phyloP scores from a whole-genome alignment of 2,329 filamentous ascomycete genomes.

The Keithomyces neogunnii region DNA sequence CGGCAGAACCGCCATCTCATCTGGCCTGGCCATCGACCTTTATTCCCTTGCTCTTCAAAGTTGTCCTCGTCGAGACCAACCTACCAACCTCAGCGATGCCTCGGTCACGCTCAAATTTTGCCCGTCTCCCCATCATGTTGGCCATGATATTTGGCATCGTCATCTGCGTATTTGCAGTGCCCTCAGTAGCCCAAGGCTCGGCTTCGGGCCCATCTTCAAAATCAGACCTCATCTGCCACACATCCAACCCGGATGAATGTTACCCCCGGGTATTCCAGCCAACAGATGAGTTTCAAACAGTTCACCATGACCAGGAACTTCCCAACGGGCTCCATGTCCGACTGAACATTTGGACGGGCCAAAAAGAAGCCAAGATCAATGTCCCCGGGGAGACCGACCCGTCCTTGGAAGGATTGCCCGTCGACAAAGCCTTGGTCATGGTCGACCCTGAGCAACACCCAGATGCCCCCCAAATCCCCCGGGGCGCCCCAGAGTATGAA shows the following conservation, averaged over 20 bases:
- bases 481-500: constrained; percentile 49
- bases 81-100: not conserved
- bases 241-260: constrained; percentile 50
- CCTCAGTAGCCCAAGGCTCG: constrained; percentile 18
- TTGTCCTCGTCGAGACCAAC: not conserved
- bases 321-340: constrained; percentile 58
- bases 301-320: constrained; percentile 57
- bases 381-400: constrained; percentile 43
- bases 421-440: constrained; percentile 44
- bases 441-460: constrained; percentile 36
- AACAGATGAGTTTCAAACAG: constrained; percentile 54
- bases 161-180: constrained; percentile 17
- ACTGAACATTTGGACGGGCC: constrained; percentile 54
- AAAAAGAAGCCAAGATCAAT: constrained; percentile 59
- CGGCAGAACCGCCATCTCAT: not conserved
- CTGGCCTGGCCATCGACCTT: too few relatives aligned
- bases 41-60: too few relatives aligned
- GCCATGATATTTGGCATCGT: constrained; percentile 19
- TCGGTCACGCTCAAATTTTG: constrained; percentile 2
- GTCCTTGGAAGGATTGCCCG: constrained; percentile 40
- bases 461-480: constrained; percentile 28
- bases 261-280: constrained; percentile 57
- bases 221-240: constrained; percentile 57
- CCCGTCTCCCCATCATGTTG: constrained; percentile 7
- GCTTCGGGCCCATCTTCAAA: constrained; percentile 26